Conservation (phyloP, 1,284 basidiomycete genomes). For the Cutaneotrichosporon dermatis region DNA sequence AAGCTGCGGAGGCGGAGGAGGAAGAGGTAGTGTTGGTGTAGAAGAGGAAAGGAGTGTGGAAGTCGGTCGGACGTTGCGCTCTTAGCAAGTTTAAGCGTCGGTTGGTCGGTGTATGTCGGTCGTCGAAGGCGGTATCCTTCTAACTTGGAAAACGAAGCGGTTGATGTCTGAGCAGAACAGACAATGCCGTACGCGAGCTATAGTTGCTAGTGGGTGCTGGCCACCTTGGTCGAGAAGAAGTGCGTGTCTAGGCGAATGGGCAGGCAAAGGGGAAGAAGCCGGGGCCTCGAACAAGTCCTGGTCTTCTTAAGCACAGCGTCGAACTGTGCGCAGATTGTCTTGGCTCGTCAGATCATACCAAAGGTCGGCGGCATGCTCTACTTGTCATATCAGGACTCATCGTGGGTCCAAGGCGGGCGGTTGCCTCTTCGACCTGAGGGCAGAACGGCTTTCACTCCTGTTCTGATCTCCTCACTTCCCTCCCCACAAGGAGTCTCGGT, state of each 20-base stretch:
- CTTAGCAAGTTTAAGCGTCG: background rate
- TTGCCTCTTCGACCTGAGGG: too few species aligned
- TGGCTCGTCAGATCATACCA: too few species aligned
- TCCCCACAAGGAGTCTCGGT: too few species aligned
- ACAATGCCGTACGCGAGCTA: background rate
- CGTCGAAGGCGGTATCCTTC: background rate
- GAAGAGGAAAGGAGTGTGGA: background rate
- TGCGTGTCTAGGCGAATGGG: background rate
- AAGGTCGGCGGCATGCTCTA: too few species aligned
- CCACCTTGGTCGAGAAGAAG: background rate
- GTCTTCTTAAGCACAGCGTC: slow-evolving; percentile 1
- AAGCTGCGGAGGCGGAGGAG: too few species aligned
- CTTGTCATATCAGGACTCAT: too few species aligned
- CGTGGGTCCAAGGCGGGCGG: too few species aligned
- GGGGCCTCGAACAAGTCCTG: background rate
- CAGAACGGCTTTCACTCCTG: too few species aligned
- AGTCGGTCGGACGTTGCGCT: background rate
- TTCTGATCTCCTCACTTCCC: too few species aligned
- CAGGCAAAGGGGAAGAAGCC: background rate
- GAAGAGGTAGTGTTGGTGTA: too few species aligned
- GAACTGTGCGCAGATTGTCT: background rate
- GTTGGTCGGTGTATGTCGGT: background rate
- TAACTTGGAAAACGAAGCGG: background rate
- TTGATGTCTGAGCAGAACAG: slow-evolving; percentile 1
- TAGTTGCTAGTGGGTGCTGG: background rate